Evolutionary conservation across 768 basidiomycete species (phyloP).

Genomic region (Dacryopinax primogenitus): DNA sequence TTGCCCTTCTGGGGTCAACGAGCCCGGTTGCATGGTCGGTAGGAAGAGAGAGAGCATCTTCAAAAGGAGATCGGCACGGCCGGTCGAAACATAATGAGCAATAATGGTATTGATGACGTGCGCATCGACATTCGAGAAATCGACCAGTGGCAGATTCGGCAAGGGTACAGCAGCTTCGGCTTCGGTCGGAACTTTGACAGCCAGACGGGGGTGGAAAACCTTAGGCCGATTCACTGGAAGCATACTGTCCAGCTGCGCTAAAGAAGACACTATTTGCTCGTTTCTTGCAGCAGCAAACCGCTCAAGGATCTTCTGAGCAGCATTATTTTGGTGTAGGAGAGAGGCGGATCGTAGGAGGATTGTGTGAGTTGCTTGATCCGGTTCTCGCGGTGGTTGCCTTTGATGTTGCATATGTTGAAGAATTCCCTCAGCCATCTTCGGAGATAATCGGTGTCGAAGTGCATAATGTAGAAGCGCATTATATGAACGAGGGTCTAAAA

Average conservation of each 20-base stretch:
- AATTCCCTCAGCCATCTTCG: slow-evolving; percentile 36
- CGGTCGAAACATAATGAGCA: not conserved
- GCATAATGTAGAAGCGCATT: slow-evolving; percentile 56
- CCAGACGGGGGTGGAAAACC: not conserved
- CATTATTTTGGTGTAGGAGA: slow-evolving; percentile 35
- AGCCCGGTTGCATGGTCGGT: not conserved
- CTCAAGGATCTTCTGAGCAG: slow-evolving; percentile 33
- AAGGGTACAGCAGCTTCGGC: not conserved
- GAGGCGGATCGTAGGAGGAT: slow-evolving; percentile 46
- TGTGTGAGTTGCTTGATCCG: slow-evolving; percentile 43
- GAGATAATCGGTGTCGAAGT: slow-evolving; percentile 45
- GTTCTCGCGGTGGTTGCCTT: slow-evolving; percentile 33
- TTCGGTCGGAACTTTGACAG: not conserved
- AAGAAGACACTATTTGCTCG: not conserved
- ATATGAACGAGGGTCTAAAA: slow-evolving; percentile 35
- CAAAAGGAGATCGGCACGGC: not conserved
- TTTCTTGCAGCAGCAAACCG: slow-evolving; percentile 36
- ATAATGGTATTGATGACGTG: slow-evolving; percentile 3
- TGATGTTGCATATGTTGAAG: slow-evolving; percentile 43
- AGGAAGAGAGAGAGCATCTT: not conserved
- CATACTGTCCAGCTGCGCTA: not conserved
- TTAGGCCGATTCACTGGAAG: not conserved
- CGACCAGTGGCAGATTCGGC: not conserved
- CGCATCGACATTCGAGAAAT: not conserved
- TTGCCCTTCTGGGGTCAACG: not conserved